A percentile compares a stretch with the other conserved stretches of the same genome.
phyloP scores from a whole-genome alignment of 2,329 filamentous ascomycete species.

The Penicillium crustosum region DNA sequence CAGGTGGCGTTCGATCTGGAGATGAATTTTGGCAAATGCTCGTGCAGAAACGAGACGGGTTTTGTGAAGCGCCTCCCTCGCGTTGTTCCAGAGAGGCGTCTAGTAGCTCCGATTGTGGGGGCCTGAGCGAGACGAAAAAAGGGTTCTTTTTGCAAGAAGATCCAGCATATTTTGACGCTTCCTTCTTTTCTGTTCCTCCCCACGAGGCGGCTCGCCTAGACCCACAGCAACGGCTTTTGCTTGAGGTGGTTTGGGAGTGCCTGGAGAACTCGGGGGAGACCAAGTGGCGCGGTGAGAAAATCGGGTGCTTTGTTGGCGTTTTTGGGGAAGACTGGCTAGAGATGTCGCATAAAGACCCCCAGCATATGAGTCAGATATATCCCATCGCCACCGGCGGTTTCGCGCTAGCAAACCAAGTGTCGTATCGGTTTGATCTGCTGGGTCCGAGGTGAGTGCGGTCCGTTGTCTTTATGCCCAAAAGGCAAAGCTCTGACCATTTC shows the following conservation, averaged over 20 bases:
- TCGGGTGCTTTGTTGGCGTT: constrained; percentile 29
- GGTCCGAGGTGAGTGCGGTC: constrained; percentile 22
- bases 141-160: constrained; percentile 37
- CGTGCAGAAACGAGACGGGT: constrained; percentile 21
- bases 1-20: constrained; percentile 16
- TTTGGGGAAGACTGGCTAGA: constrained; percentile 31
- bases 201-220: constrained; percentile 29
- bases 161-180: constrained; percentile 24
- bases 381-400: constrained; percentile 20
- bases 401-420: constrained; percentile 26
- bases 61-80: constrained; percentile 21
- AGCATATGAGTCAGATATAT: constrained; percentile 17
- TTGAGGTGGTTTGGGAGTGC: constrained; percentile 36
- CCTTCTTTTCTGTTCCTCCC: constrained; percentile 30
- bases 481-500: background rate
- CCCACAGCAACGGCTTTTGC: constrained; percentile 35
- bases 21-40: constrained; percentile 27
- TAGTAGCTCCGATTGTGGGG: constrained; percentile 21
- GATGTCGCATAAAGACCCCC: constrained; percentile 20
- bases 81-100: constrained; percentile 29
- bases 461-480: background rate
- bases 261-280: constrained; percentile 34
- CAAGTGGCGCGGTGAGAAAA: constrained; percentile 32
- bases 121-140: constrained; percentile 11
- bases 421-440: constrained; percentile 24